Evolutionary conservation across 2,329 filamentous ascomycete species (phyloP).

Genomic region (Verticillium isaacii): DNA sequence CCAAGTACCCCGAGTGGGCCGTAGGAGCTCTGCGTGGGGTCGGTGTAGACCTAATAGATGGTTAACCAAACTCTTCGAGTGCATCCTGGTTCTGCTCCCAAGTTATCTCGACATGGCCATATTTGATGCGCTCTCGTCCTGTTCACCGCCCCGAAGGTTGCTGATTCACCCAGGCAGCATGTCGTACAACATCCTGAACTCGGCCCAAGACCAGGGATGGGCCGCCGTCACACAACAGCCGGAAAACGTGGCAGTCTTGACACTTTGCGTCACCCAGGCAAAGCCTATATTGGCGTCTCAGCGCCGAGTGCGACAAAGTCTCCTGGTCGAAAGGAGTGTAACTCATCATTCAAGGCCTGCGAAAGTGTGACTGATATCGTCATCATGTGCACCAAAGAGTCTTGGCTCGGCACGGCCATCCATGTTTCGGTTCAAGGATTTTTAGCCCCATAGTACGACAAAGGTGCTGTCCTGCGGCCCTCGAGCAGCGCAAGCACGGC

Average conservation of each 20-base stretch:
- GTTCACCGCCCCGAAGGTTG: neutral
- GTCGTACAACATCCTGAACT: neutral
- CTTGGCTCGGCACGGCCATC: neutral
- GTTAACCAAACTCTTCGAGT: neutral
- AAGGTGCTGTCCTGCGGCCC: no score
- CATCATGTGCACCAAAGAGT: neutral
- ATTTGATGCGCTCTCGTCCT: neutral
- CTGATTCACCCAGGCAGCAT: neutral
- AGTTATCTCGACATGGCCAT: neutral
- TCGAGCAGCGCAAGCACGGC: no score
- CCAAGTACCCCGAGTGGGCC: slow-evolving; percentile 77
- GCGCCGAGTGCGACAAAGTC: neutral
- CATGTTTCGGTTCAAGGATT: neutral
- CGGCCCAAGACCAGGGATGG: neutral
- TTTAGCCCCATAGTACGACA: neutral
- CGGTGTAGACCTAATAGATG: slow-evolving; percentile 61
- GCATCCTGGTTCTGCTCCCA: neutral
- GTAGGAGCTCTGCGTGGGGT: slow-evolving; percentile 73
- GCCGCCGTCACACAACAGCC: neutral
- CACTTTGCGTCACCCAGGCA: neutral
- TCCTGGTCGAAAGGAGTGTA: no score
- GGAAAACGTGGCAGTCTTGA: neutral
- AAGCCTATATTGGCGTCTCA: neutral
- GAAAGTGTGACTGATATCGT: neutral
- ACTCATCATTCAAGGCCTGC: no score